Evolutionary conservation across 108 stramenopile species (phyloP).

Genomic region (Cylindrotheca fusiformis): DNA sequence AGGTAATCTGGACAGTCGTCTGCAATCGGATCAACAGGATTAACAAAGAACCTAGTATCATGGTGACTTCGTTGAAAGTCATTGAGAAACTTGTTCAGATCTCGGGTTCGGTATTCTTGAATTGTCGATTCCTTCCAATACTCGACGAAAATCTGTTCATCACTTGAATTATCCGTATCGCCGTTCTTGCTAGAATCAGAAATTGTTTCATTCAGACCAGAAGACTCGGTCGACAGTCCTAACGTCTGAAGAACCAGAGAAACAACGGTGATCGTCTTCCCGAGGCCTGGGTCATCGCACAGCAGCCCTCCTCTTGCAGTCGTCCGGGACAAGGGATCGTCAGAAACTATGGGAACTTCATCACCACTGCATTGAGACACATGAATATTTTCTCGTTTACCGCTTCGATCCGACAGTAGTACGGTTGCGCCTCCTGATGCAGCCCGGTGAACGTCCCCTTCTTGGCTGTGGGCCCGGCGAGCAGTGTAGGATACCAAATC

Average conservation of each 20-base stretch:
- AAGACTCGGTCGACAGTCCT: slow-evolving; percentile 45
- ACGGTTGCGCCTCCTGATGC: slow-evolving; percentile 64
- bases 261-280: slow-evolving; percentile 83
- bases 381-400: neutral
- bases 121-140: slow-evolving; percentile 58
- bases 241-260: slow-evolving; percentile 70
- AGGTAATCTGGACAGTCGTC: slow-evolving; percentile 70
- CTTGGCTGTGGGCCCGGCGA: slow-evolving; percentile 12
- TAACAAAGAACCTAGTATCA: slow-evolving; percentile 12
- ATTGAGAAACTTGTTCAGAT: slow-evolving; percentile 25
- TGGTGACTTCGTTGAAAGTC: slow-evolving; percentile 17
- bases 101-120: slow-evolving; percentile 22
- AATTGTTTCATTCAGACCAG: neutral
- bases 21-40: slow-evolving; percentile 23
- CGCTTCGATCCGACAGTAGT: slow-evolving; percentile 16
- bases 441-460: slow-evolving; percentile 57
- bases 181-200: neutral
- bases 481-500: slow-evolving; percentile 5
- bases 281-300: slow-evolving; percentile 80
- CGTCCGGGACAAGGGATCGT: slow-evolving; percentile 13
- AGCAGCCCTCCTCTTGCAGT: slow-evolving; percentile 45
- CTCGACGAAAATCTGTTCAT: slow-evolving; percentile 48
- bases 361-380: slow-evolving; percentile 17
- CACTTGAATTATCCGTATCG: slow-evolving; percentile 4
- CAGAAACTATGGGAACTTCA: slow-evolving; percentile 6